phyloP scores from a whole-genome alignment of 2,329 filamentous ascomycete genomes.

The Pezicula neosporulosa region DNA sequence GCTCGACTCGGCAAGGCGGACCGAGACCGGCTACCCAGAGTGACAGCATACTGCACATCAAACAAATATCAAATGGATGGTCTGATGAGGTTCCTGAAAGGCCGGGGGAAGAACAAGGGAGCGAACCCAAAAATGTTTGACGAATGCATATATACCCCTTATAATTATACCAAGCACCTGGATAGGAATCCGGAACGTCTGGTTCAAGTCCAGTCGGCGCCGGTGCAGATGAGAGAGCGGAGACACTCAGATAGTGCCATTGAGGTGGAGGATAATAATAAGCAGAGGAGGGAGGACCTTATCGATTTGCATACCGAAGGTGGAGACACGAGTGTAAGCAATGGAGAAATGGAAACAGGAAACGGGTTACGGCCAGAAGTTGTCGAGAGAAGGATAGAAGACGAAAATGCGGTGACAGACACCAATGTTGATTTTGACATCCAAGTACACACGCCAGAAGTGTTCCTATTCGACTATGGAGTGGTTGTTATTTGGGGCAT shows the following conservation, averaged over 20 bases:
- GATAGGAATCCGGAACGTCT: conserved; percentile 12
- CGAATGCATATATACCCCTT: conserved; percentile 96
- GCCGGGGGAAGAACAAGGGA: conserved; percentile 70
- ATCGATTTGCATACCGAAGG: conserved; percentile 52
- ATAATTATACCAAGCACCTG: conserved; percentile 63
- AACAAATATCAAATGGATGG: conserved; percentile 88
- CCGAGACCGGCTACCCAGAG: conserved; percentile 77
- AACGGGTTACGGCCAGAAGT: conserved; percentile 16
- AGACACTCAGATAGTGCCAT: conserved; percentile 75
- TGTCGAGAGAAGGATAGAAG: conserved; percentile 27
- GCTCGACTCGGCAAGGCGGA: conserved; percentile 92
- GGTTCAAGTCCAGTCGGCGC: conserved; percentile 22
- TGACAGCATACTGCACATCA: conserved; percentile 95
- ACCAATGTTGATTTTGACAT: conserved; percentile 74
- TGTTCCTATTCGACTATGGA: conserved; percentile 96
- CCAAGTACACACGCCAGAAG: conserved; percentile 84
- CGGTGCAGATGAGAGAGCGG: conserved; percentile 52
- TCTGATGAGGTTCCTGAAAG: conserved; percentile 87
- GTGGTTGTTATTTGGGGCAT: conserved; percentile 99
- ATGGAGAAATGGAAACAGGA: conserved; percentile 24
- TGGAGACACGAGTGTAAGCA: conserved; percentile 27
- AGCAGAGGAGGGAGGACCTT: conserved; percentile 55
- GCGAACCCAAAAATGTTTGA: conserved; percentile 90
- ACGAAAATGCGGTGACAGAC: conserved; percentile 30
- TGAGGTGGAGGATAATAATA: conserved; percentile 58